Conservation (phyloP, 192 early-diverging fungal species). For the Jimgerdemannia lactiflua region DNA sequence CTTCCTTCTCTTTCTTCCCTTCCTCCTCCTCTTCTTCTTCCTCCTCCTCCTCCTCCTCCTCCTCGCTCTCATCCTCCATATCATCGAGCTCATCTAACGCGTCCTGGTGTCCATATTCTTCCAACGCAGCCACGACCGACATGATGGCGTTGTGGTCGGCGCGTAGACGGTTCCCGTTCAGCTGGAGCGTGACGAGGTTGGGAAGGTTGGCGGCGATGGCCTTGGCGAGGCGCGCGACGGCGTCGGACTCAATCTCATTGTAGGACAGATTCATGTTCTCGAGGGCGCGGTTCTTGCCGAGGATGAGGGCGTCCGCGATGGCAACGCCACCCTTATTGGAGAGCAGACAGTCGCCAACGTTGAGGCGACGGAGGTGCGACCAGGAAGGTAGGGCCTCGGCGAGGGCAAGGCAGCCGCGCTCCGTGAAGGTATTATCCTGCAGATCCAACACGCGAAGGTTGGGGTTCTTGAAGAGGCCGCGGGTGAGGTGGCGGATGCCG, state of each 20-base stretch:
- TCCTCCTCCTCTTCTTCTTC: conserved; percentile 54
- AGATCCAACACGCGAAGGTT: conserved; percentile 78
- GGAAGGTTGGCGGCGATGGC: conserved; percentile 64
- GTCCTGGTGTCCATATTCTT: conserved; percentile 67
- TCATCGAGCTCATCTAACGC: conserved; percentile 93
- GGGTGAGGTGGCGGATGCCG: conserved; percentile 75
- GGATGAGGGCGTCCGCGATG: conserved; percentile 64
- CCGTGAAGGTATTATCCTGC: conserved; percentile 97
- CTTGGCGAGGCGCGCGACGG: conserved; percentile 62
- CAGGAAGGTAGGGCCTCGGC: conserved; percentile 74
- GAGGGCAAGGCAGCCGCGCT: conserved; percentile 73
- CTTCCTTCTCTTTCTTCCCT: conserved; percentile 39
- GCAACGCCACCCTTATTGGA: conserved; percentile 65
- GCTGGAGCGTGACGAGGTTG: conserved; percentile 62
- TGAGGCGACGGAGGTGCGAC: conserved; percentile 74
- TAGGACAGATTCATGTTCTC: conserved; percentile 73
- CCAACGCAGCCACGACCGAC: conserved; percentile 65
- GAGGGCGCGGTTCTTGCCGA: conserved; percentile 50
- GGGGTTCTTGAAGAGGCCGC: conserved; percentile 62
- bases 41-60: conserved; percentile 66
- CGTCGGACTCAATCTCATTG: conserved; percentile 86
- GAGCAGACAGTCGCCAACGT: conserved; percentile 91
- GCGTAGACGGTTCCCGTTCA: conserved; percentile 93
- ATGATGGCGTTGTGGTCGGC: conserved; percentile 78
- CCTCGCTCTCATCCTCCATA: conserved; percentile 83